phyloP scores from a whole-genome alignment of 2,329 filamentous ascomycete species.

The Microdochium trichocladiopsis region DNA sequence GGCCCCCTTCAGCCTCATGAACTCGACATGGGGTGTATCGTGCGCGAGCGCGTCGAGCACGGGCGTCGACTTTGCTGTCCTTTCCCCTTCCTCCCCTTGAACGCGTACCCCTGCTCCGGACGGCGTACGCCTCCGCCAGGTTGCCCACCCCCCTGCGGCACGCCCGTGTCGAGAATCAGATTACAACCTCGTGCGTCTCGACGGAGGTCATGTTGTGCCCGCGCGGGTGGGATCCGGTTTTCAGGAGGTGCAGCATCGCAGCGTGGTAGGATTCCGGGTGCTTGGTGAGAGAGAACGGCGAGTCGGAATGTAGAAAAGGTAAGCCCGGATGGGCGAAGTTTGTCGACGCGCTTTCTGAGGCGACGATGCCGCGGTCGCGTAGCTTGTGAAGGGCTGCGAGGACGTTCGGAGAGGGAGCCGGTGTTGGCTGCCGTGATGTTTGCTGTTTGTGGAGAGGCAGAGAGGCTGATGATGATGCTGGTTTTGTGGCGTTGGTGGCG shows the following conservation, averaged over 20 bases:
- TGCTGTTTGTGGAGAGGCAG: background rate
- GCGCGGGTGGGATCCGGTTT: conserved; percentile 61
- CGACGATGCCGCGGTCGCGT: conserved; percentile 81
- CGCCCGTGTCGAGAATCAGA: conserved; percentile 77
- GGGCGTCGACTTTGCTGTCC: conserved; percentile 61
- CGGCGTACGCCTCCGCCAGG: conserved; percentile 63
- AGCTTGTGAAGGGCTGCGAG: conserved; percentile 85
- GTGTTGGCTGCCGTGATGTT: conserved; percentile 5
- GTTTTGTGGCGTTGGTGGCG: no score
- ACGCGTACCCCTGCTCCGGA: conserved; percentile 53
- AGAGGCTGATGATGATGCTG: no score
- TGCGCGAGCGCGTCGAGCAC: conserved; percentile 65
- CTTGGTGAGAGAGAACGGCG: conserved; percentile 69
- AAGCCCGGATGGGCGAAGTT: conserved; percentile 82
- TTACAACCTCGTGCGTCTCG: conserved; percentile 72
- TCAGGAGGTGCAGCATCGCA: conserved; percentile 72
- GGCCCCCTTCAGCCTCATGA: background rate
- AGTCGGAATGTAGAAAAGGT: conserved; percentile 87
- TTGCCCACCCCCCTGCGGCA: conserved; percentile 79
- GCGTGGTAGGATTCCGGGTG: conserved; percentile 88
- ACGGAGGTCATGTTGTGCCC: conserved; percentile 60
- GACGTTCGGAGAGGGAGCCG: conserved; percentile 44
- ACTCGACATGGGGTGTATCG: conserved; percentile 71
- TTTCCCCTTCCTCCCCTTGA: no score
- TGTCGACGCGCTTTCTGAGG: conserved; percentile 66